Conservation (phyloP, 495 filamentous ascomycete species). For the Neurospora sp. region DNA sequence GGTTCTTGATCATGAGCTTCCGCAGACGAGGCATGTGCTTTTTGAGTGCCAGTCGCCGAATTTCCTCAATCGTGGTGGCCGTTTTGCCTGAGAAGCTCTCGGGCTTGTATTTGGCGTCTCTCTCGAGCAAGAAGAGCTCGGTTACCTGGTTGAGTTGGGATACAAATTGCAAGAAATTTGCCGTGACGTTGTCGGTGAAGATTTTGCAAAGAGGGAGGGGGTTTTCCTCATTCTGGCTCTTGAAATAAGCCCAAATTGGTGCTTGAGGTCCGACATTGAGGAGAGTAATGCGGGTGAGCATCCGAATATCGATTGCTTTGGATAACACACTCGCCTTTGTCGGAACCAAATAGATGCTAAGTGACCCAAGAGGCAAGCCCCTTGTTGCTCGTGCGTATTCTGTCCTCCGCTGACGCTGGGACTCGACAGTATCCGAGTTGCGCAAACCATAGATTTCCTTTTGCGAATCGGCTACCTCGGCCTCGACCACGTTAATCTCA, state of each 20-base stretch:
- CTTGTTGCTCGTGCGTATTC: slow-evolving; percentile 45
- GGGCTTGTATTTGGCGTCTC: slow-evolving; percentile 35
- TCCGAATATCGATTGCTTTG: slow-evolving; percentile 41
- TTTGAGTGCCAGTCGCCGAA: slow-evolving; percentile 39
- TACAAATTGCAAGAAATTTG: slow-evolving; percentile 39
- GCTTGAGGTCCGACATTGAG: slow-evolving; percentile 52
- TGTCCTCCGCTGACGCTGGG: slow-evolving; percentile 20
- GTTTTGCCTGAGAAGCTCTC: slow-evolving; percentile 39
- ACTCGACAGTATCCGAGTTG: slow-evolving; percentile 2
- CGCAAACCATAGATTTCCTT: slow-evolving; percentile 2
- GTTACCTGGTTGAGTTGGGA: slow-evolving; percentile 39
- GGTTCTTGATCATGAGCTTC: slow-evolving; percentile 41
- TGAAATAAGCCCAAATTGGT: slow-evolving; percentile 44
- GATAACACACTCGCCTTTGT: slow-evolving; percentile 43
- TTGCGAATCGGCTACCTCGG: slow-evolving; percentile 15
- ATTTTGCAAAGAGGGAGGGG: slow-evolving; percentile 44
- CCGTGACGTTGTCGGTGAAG: slow-evolving; percentile 50
- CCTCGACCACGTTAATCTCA: slow-evolving; percentile 15
- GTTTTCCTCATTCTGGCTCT: slow-evolving; percentile 37
- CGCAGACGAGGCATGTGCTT: slow-evolving; percentile 35
- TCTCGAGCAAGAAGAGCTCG: slow-evolving; percentile 50
- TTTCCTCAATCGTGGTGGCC: slow-evolving; percentile 42
- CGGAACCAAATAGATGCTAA: slow-evolving; percentile 49
- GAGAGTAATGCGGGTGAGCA: slow-evolving; percentile 43
- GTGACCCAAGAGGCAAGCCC: slow-evolving; percentile 41